Evolutionary conservation across 768 basidiomycete species (phyloP).

Genomic region (Agrocybe chaxingu): DNA sequence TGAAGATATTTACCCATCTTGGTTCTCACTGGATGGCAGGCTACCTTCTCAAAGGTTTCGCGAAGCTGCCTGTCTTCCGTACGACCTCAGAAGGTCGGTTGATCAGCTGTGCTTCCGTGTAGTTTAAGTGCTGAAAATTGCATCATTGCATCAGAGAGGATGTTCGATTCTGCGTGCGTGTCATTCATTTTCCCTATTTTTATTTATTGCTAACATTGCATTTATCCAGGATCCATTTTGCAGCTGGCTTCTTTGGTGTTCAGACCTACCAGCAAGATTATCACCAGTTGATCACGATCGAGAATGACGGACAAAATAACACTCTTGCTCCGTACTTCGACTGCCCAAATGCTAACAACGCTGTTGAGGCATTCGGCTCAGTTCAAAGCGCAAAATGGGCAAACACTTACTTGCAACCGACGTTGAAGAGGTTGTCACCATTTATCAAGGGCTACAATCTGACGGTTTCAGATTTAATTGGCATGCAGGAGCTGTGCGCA

Average conservation of each 20-base stretch:
- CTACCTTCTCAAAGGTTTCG: conserved; percentile 39
- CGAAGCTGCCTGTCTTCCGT: conserved; percentile 55
- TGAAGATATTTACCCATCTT: background rate
- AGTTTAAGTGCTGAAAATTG: conserved; percentile 2
- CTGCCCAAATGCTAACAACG: conserved; percentile 52
- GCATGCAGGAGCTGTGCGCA: conserved; percentile 68
- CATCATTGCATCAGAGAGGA: conserved; percentile 35
- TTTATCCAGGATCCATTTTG: conserved; percentile 37
- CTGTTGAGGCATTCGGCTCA: conserved; percentile 40
- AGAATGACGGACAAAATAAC: conserved; percentile 56
- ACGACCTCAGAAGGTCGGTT: conserved; percentile 52
- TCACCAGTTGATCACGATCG: conserved; percentile 60
- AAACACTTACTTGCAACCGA: conserved; percentile 53
- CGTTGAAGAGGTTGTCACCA: conserved; percentile 48
- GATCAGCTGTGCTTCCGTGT: background rate
- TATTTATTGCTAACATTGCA: background rate
- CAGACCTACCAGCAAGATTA: conserved; percentile 50
- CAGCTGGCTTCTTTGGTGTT: conserved; percentile 58
- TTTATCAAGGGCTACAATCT: conserved; percentile 51
- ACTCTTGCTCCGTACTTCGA: conserved; percentile 71
- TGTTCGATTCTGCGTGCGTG: conserved; percentile 46
- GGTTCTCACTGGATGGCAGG: conserved; percentile 12
- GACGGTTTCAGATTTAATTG: conserved; percentile 48
- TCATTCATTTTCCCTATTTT: background rate
- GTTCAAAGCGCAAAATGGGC: conserved; percentile 55